Evolutionary conservation across 1,284 basidiomycete species (phyloP), one percentile per base, ranked within the genome.

Genomic region (Rhodotorula sp.): DNA sequence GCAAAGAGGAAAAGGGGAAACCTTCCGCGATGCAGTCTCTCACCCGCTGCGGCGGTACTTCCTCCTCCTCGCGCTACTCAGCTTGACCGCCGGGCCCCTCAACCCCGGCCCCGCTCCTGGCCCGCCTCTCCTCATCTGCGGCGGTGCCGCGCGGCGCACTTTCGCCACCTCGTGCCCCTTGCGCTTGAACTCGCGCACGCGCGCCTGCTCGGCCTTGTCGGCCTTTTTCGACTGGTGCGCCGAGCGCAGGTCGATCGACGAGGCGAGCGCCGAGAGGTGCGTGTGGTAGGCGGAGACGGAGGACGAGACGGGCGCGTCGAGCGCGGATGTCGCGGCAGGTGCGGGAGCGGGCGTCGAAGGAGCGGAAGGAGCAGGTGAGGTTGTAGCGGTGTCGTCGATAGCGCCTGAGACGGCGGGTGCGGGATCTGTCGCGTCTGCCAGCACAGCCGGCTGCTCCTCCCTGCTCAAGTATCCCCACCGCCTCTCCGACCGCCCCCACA

Each of bases 201-300:
- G 64, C 17, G 71, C 71, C 61, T 74, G 71, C 10, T 61, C 70
- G 25, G 70, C 72, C 14, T 75, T 71, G 4, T 61, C 56, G 17
- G 68, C 57, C 61, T 78, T 79, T 61, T 76, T 75, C 19, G 75
- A 60, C 64, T 78, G 77, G 52, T 78, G 67, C 7, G 74, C 72
- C 21, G 76, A 77, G 21, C 64, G 72, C 16, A 69, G 68, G 34
- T 70, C 70, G 56, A 70, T 27, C 25, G 67, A 61, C 19, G 69
- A 68, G 23, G 67, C 57, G 58, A 68, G 70, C 17, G 53, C 45
- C 25, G 23, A 3, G 44, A 72, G 61, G 45, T 56, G 55, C 19
- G 64, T 25, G 13, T 60, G 48, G 48, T 72, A 60, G 13, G n/a
- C n/a, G 10, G 58, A 17, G 46, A 65, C 45, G 45, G 53, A 34